Base-by-base conservation (phyloP, 176 grass and related monocot genomes). In the Oryza longistaminata region DNA sequence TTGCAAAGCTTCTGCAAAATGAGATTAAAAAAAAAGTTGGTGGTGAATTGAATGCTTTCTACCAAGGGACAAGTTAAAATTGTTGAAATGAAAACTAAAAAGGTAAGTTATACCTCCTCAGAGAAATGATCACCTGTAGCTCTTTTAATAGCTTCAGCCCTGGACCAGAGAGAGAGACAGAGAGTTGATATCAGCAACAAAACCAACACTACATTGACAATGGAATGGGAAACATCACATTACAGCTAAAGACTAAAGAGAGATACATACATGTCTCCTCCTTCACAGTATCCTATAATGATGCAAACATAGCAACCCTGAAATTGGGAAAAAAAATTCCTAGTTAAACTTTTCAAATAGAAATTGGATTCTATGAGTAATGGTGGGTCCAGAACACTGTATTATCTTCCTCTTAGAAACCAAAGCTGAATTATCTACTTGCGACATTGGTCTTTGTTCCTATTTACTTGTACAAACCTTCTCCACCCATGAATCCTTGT, bases 401-500 rank as follows among this genome's bases (percentile, higher is more conserved):
- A 2, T 33, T 67, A 67, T 62, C 2, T 62, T 62, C 21, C n/a
- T 9, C n/a, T 62, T 62, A 24, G 21, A 24, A 62, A 62, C 58
- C 8, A 22, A 62, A 62, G 58, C n/a, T 24, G 19, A 60, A 60
- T 12, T 64, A 29, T 52, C n/a, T 15, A n/a, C 8, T 55, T 31
- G 16, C n/a, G 11, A 29, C n/a, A 73, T 39, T 74, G 44, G 37
- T 8, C 74, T 25, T 3, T 44, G 58, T 46, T 60, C 44, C 50
- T 46, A 27, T 37, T 65, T 77, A 70, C 52, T 71, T 29, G 9
- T 50, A 27, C 88, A 42, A 80, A 94, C 94, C 92, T 97, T 97
- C 49, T 97, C 92, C 17, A 97, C 94, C 94, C 94, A 97, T 29
- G 94, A 97, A 85, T 97, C 94, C 87, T 97, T 94, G 74, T 97